Evolutionary conservation across 2,329 filamentous ascomycete species (phyloP), one percentile per base, ranked within the genome.

Genomic region (Chaetomium globosum): DNA sequence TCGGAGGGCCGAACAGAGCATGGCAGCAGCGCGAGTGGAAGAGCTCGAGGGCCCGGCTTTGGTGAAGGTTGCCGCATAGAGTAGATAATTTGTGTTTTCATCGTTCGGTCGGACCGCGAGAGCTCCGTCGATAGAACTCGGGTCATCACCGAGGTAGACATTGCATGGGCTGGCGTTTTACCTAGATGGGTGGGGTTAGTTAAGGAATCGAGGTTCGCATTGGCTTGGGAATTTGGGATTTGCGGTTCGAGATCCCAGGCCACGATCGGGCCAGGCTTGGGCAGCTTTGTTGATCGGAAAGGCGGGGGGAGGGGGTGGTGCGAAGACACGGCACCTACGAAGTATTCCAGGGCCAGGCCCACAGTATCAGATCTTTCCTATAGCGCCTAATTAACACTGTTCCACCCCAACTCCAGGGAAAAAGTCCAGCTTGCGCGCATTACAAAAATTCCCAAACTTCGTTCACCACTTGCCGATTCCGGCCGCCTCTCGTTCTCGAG

Each of bases 1-100:
- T 73, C 84, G 89, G 72, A 80, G 81, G 67, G 91, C 91, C 1
- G 91, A 92, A 75, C 80, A 80, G 57, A 80, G 82, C 70, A 83
- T 86, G 68, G 79, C 55, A 4, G 36, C 33, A 8, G 36, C 33
- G 21, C 46, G 33, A 9, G 53, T 21, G 36, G 63, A 57, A 6
- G 43, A 23, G 33, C 6, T 59, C 19, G 63, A 63, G 2, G 59
- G 16, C 30, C 26, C 36, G 2, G 33, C 1, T 8, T 19, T 63
- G 4, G 65, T 57, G 48, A 61, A 65, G 21, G 36, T 65, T 21
- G 56, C 61, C 5, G 67, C 66, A 59, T 69, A 65, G 62, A 60
- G 49, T 28, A 36, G 46, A 48, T 33, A 7, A 26, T 49, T 16
- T 39, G 39, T 16, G 16, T n/a, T 5, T 48, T 43, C 9, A n/a